Percentiles rank a stretch among this genome's conserved stretches.
phyloP scores from a whole-genome alignment of 1,139 yeast genomes.

The Pichia sp. region DNA sequence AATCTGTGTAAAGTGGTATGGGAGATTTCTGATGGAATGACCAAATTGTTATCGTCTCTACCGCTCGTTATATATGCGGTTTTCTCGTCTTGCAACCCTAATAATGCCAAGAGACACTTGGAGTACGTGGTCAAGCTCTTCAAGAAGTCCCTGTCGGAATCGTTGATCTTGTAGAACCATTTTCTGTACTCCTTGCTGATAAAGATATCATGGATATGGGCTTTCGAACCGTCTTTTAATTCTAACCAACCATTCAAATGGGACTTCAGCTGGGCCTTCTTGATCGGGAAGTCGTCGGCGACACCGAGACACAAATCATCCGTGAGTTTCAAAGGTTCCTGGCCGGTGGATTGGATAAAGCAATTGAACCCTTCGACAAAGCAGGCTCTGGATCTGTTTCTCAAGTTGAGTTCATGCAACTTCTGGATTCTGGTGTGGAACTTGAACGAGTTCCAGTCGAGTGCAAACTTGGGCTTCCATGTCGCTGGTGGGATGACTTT shows the following conservation, averaged over 20 bases:
- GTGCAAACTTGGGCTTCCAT: conserved; percentile 55
- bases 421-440: conserved; percentile 68
- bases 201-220: conserved; percentile 32
- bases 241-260: conserved; percentile 25
- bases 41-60: not conserved
- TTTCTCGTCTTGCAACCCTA: conserved; percentile 7
- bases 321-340: conserved; percentile 16
- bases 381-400: conserved; percentile 60
- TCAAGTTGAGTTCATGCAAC: conserved; percentile 59
- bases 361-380: conserved; percentile 61
- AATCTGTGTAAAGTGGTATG: conserved; percentile 7
- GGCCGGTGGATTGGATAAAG: conserved; percentile 44
- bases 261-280: not conserved
- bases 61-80: not conserved
- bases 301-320: conserved; percentile 19
- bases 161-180: conserved; percentile 18
- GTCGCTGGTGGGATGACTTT: conserved; percentile 61
- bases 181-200: conserved; percentile 16
- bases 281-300: conserved; percentile 4
- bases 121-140: conserved; percentile 21
- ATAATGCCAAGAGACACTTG: conserved; percentile 16
- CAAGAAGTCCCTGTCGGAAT: conserved; percentile 15
- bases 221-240: conserved; percentile 16
- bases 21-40: conserved; percentile 3
- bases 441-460: conserved; percentile 48